phyloP scores from a whole-genome alignment of 2,329 filamentous ascomycete genomes.

The Fusarium verrucosum region DNA sequence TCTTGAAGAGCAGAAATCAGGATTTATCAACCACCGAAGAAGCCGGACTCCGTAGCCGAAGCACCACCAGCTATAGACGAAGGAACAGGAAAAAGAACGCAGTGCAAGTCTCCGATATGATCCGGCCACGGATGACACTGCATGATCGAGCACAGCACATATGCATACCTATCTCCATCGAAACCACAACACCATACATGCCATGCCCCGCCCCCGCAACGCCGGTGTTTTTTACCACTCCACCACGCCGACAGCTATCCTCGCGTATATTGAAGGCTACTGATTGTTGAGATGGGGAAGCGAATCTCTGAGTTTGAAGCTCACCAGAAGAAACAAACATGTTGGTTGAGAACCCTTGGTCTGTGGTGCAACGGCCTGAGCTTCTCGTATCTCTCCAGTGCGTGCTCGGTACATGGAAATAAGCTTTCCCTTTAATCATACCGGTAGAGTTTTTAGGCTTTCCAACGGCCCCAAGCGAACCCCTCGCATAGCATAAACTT shows the following conservation, averaged over 20 bases:
- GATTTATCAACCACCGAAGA: not conserved
- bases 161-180: conserved; percentile 13
- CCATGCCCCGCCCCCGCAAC: conserved; percentile 37
- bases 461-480: conserved; percentile 11
- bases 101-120: conserved; percentile 18
- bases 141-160: conserved; percentile 30
- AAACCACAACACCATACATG: conserved; percentile 3
- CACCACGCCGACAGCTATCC: conserved; percentile 26
- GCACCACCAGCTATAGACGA: not conserved
- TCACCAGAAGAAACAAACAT: not conserved
- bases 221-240: conserved; percentile 18
- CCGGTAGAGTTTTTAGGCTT: conserved; percentile 10
- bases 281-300: not conserved
- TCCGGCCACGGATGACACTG: conserved; percentile 23
- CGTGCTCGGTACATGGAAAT: not conserved
- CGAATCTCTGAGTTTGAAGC: not conserved
- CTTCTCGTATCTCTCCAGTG: not conserved
- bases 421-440: conserved; percentile 15
- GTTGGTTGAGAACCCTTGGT: not conserved
- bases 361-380: not conserved
- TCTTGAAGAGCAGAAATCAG: conserved; percentile 6
- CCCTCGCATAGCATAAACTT: conserved; percentile 8
- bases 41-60: conserved; percentile 20
- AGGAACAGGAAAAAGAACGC: not conserved
- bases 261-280: not conserved